Base-by-base conservation (phyloP, 75 land plant species). In the Pseudotsuga menziesii region DNA sequence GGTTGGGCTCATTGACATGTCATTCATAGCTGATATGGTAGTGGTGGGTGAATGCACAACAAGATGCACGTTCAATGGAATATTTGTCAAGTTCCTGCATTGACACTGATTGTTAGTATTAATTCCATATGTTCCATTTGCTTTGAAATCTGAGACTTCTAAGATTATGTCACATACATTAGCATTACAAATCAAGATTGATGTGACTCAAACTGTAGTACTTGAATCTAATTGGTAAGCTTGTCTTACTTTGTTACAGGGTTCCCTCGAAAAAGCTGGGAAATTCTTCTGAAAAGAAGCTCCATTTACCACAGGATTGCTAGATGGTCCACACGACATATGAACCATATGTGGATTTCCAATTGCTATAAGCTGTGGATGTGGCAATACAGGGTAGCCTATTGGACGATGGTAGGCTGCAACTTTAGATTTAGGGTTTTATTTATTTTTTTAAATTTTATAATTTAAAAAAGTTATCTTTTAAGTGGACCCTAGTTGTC, bases 301-400 rank as follows among this genome's bases (percentile, higher is more conserved):
- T 60, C 98, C 98, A 82, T 91, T 91, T 19, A 94, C 93, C 15
- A 89, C 82, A 36, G 83, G 88, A 70, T 86, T 87, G 74, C 80
- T 87, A 15, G 93, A 83, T 12, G 85, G 61, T 79, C 89, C 90
- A 83, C 80, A 72, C 19, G 86, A 80, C 85, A 89, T 80, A 3
- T 93, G 44, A 73, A 80, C 92, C 71, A 91, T 76, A 76, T 91
- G 96, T 9, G 90, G 94, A 81, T 91, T 93, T 41, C 89, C 89
- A 44, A 89, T 72, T 35, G 87, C 84, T 64, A 84, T 87, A 27
- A 89, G 72, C 70, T 90, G 90, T 66, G 91, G 83, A 32, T 85
- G 93, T 57, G 82, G 94, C 16, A 88, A 81, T 19, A 93, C 91
- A 58, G 98, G 96, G 61, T 95, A 95, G 57, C 98, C 98, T 85